Evolutionary conservation across 257 asterid genomes (phyloP).

Genomic region (Anisodus tanguticus): DNA sequence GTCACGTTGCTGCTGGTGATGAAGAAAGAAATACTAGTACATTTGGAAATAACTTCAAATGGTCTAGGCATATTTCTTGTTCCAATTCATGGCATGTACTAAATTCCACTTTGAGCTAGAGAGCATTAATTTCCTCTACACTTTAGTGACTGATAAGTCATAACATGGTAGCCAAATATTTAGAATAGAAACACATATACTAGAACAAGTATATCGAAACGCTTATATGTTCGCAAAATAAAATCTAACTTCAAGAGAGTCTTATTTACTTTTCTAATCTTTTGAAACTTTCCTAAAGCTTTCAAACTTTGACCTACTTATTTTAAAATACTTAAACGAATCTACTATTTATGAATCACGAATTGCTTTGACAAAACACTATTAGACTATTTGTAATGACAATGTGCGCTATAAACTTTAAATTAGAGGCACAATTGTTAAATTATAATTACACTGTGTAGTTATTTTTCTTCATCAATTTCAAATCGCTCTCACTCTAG

Average conservation of each 20-base stretch:
- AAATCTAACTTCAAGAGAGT: background rate
- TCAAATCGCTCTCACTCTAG: too few relatives aligned
- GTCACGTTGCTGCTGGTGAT: background rate
- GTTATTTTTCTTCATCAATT: too few relatives aligned
- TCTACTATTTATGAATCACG: background rate
- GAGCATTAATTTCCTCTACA: background rate
- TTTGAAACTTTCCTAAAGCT: background rate
- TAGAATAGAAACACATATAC: background rate
- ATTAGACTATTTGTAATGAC: too few relatives aligned
- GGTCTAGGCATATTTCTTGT: slow-evolving; percentile 37
- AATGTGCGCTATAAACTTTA: too few relatives aligned
- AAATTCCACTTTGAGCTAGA: slow-evolving; percentile 18
- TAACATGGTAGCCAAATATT: background rate
- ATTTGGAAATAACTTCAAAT: slow-evolving; percentile 10
- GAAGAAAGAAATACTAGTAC: background rate
- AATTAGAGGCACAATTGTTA: too few relatives aligned
- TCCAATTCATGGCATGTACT: slow-evolving; percentile 34
- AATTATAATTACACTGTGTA: too few relatives aligned
- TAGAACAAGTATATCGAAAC: background rate
- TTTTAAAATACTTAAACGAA: background rate
- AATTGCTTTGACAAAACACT: background rate
- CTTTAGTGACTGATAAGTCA: background rate
- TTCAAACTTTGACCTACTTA: background rate
- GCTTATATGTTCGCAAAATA: background rate
- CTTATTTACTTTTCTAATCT: background rate